Conservation (phyloP, 352 stramenopile species). For the Globisporangium okanoganense region DNA sequence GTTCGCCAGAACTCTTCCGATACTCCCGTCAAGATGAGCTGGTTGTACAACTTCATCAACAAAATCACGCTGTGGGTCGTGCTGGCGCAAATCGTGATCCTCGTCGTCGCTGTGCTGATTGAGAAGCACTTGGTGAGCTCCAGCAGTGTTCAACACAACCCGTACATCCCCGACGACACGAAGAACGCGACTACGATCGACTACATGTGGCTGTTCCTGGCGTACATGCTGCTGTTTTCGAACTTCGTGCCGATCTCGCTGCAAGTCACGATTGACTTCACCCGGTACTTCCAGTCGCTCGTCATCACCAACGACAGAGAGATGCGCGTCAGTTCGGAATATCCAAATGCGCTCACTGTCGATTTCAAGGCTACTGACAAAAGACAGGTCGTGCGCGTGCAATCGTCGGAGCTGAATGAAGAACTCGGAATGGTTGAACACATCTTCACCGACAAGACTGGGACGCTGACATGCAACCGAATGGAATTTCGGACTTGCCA, state of each 20-base stretch:
- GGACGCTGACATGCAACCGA: conserved; percentile 90
- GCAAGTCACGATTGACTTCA: conserved; percentile 87
- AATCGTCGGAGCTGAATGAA: conserved; percentile 87
- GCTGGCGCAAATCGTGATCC: conserved; percentile 53
- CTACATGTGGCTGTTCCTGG: conserved; percentile 53
- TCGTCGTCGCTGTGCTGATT: conserved; percentile 42
- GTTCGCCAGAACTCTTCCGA: conserved; percentile 78
- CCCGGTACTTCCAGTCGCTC: conserved; percentile 74
- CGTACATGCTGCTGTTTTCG: conserved; percentile 90
- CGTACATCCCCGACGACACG: conserved; percentile 39
- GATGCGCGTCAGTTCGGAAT: conserved; percentile 40
- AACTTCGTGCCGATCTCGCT: conserved; percentile 93
- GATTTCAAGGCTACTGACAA: conserved; percentile 16
- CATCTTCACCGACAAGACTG: conserved; percentile 95
- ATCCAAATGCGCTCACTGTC: neutral
- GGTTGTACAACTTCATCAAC: conserved; percentile 80
- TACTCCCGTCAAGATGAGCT: conserved; percentile 69
- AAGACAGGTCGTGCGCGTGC: conserved; percentile 56
- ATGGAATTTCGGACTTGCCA: conserved; percentile 94
- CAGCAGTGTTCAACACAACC: conserved; percentile 27
- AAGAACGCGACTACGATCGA: conserved; percentile 29
- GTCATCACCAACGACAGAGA: conserved; percentile 68
- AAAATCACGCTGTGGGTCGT: conserved; percentile 77
- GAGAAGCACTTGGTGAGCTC: conserved; percentile 34
- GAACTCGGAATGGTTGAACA: conserved; percentile 95